These are phyloP conservation scores for Mycena pura DNA, from an alignment of 768 basidiomycete species.

Conservation along the genomic window DNA sequence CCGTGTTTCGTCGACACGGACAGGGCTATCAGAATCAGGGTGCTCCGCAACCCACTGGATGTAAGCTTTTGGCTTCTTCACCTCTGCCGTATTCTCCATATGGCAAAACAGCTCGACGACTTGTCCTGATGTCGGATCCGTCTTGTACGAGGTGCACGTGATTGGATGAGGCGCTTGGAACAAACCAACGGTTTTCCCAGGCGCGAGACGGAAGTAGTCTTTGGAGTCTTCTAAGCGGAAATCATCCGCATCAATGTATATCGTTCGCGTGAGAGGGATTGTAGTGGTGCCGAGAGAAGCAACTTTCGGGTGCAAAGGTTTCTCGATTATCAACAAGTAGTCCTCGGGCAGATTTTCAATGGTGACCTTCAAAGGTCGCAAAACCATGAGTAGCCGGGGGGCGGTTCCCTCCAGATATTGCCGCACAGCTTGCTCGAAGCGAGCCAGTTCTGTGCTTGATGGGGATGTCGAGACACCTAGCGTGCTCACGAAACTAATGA, in stretches of 20 bases:
- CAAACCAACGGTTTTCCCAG: constrained; percentile 95
- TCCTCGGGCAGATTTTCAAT: constrained; percentile 92
- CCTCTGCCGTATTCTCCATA: constrained; percentile 70
- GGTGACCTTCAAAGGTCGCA: constrained; percentile 88
- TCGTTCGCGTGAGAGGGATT: constrained; percentile 84
- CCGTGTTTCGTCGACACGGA: constrained; percentile 86
- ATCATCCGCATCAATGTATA: constrained; percentile 94
- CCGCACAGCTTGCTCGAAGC: constrained; percentile 90
- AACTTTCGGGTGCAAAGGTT: constrained; percentile 93
- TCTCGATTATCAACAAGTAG: constrained; percentile 82
- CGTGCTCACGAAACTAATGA: constrained; percentile 89
- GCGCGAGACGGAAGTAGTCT: constrained; percentile 97
- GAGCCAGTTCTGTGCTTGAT: constrained; percentile 83
- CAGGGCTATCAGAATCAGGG: constrained; percentile 76
- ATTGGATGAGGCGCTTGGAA: constrained; percentile 94
- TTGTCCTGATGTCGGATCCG: constrained; percentile 71
- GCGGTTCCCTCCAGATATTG: constrained; percentile 89
- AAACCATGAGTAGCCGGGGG: constrained; percentile 89
- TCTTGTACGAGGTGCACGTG: constrained; percentile 89
- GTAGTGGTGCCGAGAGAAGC: constrained; percentile 82
- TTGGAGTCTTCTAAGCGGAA: constrained; percentile 91
- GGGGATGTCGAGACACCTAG: constrained; percentile 91
- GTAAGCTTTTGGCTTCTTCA: constrained; percentile 88
- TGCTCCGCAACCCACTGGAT: constrained; percentile 98
- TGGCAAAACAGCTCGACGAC: constrained; percentile 82